phyloP scores from a whole-genome alignment of 2,329 filamentous ascomycete genomes.

The Claviceps pusilla region DNA sequence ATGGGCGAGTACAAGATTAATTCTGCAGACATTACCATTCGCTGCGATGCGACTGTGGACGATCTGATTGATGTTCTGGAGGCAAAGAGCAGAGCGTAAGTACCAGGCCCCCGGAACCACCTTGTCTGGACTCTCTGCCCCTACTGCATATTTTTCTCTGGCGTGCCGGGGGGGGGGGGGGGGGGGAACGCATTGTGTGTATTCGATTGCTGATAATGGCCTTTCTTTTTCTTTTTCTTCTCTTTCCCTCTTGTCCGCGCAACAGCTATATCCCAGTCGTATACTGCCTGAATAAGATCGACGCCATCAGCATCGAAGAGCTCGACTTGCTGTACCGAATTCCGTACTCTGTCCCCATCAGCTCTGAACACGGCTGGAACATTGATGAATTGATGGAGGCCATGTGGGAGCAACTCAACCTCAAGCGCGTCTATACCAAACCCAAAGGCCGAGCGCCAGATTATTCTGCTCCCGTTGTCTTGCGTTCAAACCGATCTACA shows the following conservation, averaged over 20 bases:
- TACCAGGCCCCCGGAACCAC: not conserved
- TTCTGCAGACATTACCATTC: slow-evolving; percentile 92
- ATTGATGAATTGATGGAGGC: slow-evolving; percentile 89
- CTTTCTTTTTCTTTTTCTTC: not conserved
- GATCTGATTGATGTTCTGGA: slow-evolving; percentile 93
- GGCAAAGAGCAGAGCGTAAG: slow-evolving; percentile 59
- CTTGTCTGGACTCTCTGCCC: not conserved
- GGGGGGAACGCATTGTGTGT: not conserved
- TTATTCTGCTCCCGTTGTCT: slow-evolving; percentile 79
- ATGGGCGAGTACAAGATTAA: slow-evolving; percentile 95
- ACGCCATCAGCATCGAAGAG: slow-evolving; percentile 94
- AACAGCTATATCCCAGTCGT: slow-evolving; percentile 91
- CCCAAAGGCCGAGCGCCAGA: slow-evolving; percentile 91
- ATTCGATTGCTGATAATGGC: not conserved
- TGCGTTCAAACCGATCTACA: slow-evolving; percentile 68
- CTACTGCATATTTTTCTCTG: not conserved
- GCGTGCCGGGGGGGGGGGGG: no score
- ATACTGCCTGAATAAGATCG: slow-evolving; percentile 98
- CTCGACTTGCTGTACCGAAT: slow-evolving; percentile 92
- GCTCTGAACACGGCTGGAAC: slow-evolving; percentile 96
- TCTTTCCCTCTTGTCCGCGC: no score
- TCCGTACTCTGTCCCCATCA: slow-evolving; percentile 92
- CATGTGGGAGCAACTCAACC: slow-evolving; percentile 95
- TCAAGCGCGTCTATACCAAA: slow-evolving; percentile 92
- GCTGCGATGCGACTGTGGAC: slow-evolving; percentile 93